phyloP scores from a whole-genome alignment of 1,284 basidiomycete species.

The Marasmius oreades region DNA sequence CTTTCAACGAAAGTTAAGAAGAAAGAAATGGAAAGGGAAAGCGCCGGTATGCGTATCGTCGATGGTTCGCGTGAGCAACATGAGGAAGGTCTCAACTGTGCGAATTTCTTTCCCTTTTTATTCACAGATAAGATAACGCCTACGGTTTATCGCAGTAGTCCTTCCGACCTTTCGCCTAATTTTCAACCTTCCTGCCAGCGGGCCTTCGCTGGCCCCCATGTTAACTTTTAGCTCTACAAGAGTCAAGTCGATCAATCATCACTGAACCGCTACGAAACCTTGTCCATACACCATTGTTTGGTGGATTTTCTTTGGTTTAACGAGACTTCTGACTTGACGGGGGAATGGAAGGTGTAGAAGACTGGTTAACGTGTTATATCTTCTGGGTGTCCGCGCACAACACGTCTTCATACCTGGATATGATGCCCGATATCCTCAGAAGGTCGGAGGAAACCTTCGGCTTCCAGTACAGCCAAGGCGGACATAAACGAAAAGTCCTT shows the following conservation, averaged over 20 bases:
- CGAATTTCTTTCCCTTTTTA: no score
- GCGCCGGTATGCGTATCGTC: slow-evolving; percentile 9
- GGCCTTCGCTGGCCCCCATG: no score
- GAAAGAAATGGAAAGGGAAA: not conserved
- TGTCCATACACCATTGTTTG: slow-evolving; percentile 75
- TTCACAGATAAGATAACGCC: no score
- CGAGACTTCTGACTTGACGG: slow-evolving; percentile 35
- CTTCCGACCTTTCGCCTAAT: no score
- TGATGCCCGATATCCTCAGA: slow-evolving; percentile 72
- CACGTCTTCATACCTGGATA: slow-evolving; percentile 80
- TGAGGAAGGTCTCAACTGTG: no score
- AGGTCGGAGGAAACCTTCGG: no score
- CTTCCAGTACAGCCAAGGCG: no score
- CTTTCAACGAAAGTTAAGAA: not conserved
- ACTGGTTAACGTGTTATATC: slow-evolving; percentile 88
- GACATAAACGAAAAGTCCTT: no score
- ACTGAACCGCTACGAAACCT: slow-evolving; percentile 72
- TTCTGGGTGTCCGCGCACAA: slow-evolving; percentile 92
- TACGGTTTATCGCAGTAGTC: no score
- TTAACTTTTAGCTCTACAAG: no score
- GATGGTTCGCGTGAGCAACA: not conserved
- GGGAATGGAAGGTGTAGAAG: slow-evolving; percentile 63
- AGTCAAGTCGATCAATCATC: no score
- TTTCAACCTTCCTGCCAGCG: no score
- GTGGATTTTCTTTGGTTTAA: slow-evolving; percentile 63